phyloP scores from a whole-genome alignment of 768 basidiomycete species.

The Auricularia cornea region DNA sequence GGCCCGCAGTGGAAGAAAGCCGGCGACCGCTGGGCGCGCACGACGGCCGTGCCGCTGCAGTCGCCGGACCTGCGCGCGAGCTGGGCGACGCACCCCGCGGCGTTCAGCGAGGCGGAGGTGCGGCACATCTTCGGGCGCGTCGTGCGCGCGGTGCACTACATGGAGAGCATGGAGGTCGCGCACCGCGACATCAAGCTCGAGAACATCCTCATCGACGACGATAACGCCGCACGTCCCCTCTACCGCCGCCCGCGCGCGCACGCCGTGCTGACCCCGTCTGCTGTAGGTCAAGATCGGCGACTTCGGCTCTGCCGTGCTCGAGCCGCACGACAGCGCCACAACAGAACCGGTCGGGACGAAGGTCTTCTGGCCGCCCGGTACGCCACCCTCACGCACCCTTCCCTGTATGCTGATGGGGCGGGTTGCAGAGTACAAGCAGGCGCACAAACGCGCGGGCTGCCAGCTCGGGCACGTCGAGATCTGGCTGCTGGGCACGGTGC shows the following conservation, averaged over 20 bases:
- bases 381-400: too few relatives aligned
- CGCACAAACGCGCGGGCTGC: too few relatives aligned
- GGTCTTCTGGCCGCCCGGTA: too few relatives aligned
- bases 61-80: constrained; percentile 78
- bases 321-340: too few relatives aligned
- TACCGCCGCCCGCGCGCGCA: too few relatives aligned
- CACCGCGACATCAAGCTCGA: constrained; percentile 98
- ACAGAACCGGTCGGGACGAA: too few relatives aligned
- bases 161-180: constrained; percentile 74
- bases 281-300: constrained; percentile 86
- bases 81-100: constrained; percentile 79
- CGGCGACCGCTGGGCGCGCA: constrained; percentile 11
- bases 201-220: constrained; percentile 71
- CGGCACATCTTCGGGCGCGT: constrained; percentile 82
- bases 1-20: constrained; percentile 12
- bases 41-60: constrained; percentile 12
- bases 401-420: too few relatives aligned
- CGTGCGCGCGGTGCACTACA: constrained; percentile 74
- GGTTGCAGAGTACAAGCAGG: too few relatives aligned
- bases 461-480: too few relatives aligned
- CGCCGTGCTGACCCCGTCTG: constrained; percentile 1
- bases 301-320: constrained; percentile 82
- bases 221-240: too few relatives aligned
- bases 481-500: too few relatives aligned
- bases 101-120: constrained; percentile 69